Base-by-base conservation (phyloP, 2,329 filamentous ascomycete genomes). In the Septoria petroselini region DNA sequence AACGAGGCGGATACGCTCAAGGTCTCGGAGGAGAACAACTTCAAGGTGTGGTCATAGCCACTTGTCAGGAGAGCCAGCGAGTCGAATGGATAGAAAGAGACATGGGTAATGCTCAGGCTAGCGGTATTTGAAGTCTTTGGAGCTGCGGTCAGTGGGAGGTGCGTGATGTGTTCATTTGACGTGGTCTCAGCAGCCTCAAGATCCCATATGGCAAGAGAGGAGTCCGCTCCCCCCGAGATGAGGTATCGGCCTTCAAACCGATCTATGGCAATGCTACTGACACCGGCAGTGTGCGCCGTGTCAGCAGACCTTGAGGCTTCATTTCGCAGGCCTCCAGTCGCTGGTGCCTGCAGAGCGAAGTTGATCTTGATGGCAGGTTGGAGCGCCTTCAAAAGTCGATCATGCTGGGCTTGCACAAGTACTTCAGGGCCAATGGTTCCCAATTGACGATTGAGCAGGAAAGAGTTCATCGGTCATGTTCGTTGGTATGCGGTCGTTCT, bases 131-230 rank as follows among this genome's bases (percentile, higher is more conserved):
- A 63, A 7, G 68, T 68, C 40, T 63, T 67, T 27, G 51, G 44
- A 4, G 45, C 47, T n/a, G 53, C 41, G 2, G 45, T 52, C 33
- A 59, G 41, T 17, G 57, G 57, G n/a, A 49, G 9, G 38, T 55
- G 50, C n/a, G 31, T 45, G 19, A 39, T 19, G n/a, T 40, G 17
- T 15, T 38, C 31, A 15, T 44, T 52, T 6, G 41, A 31, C 45
- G 42, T 21, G 9, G 37, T 11, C 3, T 45, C 41, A 18, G 75
- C 73, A 41, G 78, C 72, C 62, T 95, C 86, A 5, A 96, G 78
- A 69, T 96, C 85, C 91, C 91, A 96, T 38, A 96, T 72, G 58
- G 84, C 86, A 63, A 96, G 82, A 1, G 86, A 86, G 7, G 86
- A 88, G 65, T 95, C 89, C 3, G 88, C 85, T 23, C 91, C 90